Evolutionary conservation across 2,329 filamentous ascomycete genomes (phyloP).

Genomic region (Talaromyces piceae): DNA sequence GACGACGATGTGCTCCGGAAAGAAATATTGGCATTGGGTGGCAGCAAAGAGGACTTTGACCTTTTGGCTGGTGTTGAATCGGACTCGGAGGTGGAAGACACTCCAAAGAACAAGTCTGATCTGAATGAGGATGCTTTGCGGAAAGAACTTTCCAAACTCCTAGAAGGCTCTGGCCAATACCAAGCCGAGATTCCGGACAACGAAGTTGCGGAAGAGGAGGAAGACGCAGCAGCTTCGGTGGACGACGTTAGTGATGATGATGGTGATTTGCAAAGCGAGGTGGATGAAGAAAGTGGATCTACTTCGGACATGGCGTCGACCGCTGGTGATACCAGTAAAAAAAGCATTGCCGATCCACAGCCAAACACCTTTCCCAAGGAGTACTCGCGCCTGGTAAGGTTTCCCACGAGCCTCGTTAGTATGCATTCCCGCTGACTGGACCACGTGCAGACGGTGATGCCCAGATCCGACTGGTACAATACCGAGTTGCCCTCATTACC

Average conservation of each 20-base stretch:
- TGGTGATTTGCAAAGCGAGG: conserved; percentile 26
- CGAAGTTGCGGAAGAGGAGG: conserved; percentile 22
- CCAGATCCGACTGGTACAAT: conserved; percentile 62
- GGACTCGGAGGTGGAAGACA: conserved; percentile 40
- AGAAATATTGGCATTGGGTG: conserved; percentile 41
- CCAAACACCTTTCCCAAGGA: conserved; percentile 25
- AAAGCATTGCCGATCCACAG: conserved; percentile 13
- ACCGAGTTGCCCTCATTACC: conserved; percentile 49
- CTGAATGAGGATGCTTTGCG: conserved; percentile 31
- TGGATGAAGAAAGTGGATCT: conserved; percentile 22
- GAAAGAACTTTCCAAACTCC: conserved; percentile 31
- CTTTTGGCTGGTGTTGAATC: conserved; percentile 39
- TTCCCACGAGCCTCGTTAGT: neutral
- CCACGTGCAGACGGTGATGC: conserved; percentile 47
- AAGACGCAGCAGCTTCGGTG: conserved; percentile 22
- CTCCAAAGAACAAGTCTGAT: conserved; percentile 17
- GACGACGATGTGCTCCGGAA: conserved; percentile 29
- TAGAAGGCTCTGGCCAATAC: conserved; percentile 28
- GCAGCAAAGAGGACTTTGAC: conserved; percentile 43
- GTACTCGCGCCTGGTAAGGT: conserved; percentile 29
- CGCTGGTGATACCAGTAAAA: conserved; percentile 14
- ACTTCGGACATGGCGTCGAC: neutral
- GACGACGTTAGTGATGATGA: conserved; percentile 19
- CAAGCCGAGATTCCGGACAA: conserved; percentile 20
- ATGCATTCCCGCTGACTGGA: conserved; percentile 2